Percentiles rank a stretch among this genome's conserved stretches.
Conservation (phyloP, 257 asterid genomes). For the Knoxia roxburghii region DNA sequence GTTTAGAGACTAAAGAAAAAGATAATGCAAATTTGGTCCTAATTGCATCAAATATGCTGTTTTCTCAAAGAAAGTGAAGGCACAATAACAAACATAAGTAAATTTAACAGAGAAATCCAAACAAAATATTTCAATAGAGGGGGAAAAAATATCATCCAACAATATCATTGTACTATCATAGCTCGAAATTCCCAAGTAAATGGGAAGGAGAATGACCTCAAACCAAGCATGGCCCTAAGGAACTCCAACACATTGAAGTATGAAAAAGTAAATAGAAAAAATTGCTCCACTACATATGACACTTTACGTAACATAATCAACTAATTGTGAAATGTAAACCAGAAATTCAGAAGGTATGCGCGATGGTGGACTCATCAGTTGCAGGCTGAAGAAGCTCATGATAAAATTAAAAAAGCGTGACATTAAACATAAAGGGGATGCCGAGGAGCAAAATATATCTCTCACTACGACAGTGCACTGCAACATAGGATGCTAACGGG, state of each 20-base stretch:
- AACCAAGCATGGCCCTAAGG: not conserved
- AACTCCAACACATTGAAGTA: not conserved
- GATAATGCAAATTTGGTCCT: not conserved
- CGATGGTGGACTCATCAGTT: not conserved
- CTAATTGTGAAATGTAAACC: not conserved
- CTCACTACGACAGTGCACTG: not conserved
- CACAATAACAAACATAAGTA: not conserved
- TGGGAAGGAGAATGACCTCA: conserved; percentile 2
- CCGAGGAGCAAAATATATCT: not conserved
- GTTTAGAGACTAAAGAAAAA: not conserved
- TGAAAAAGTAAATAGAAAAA: not conserved
- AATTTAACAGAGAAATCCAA: not conserved
- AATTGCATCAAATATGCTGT: not conserved
- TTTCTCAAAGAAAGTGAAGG: not conserved
- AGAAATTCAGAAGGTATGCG: not conserved
- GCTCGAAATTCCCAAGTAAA: not conserved
- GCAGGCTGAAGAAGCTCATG: not conserved
- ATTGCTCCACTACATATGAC: not conserved
- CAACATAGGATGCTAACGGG: not conserved
- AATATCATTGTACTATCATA: not conserved
- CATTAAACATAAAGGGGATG: not conserved
- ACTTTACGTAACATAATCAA: not conserved
- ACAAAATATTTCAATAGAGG: not conserved
- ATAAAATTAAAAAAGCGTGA: not conserved
- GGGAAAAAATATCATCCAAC: not conserved